Percentiles rank a stretch among this genome's conserved stretches.
These are phyloP conservation scores for Nelumbo lutea DNA, from an alignment of 164 flowering plant genomes.

Conservation along the genomic window DNA sequence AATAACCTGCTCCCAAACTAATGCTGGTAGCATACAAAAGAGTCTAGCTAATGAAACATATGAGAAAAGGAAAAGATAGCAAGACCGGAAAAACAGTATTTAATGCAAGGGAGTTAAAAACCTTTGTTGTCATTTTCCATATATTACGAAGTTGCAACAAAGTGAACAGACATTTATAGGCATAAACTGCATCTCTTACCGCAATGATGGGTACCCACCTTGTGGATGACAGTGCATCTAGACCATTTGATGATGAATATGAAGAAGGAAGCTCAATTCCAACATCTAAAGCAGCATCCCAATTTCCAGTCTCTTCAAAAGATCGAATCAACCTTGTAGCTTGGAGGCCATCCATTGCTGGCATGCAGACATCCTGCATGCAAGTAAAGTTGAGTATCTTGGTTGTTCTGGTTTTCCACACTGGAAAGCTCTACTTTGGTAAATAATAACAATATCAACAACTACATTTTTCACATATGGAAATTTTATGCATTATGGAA, in stretches of 20 bases:
- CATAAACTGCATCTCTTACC: constrained; percentile 32
- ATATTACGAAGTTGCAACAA: too few relatives aligned
- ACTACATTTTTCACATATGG: neutral
- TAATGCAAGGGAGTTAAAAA: too few relatives aligned
- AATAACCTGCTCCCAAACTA: too few relatives aligned
- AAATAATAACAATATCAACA: neutral
- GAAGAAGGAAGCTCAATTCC: constrained; percentile 47
- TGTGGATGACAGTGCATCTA: constrained; percentile 13
- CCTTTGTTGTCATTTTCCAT: too few relatives aligned
- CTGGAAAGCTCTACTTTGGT: constrained; percentile 12
- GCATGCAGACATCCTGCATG: constrained; percentile 95
- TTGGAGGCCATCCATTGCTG: constrained; percentile 93
- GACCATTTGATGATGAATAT: constrained; percentile 22
- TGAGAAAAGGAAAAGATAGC: neutral
- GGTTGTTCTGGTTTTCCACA: too few relatives aligned
- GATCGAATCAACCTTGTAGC: constrained; percentile 87
- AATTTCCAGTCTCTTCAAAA: constrained; percentile 81
- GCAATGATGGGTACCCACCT: constrained; percentile 74
- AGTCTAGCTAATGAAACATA: too few relatives aligned
- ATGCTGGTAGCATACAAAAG: too few relatives aligned
- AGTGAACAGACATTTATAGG: too few relatives aligned
- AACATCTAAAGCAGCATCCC: constrained; percentile 76
- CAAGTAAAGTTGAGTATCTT: neutral
- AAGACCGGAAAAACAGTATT: too few relatives aligned
- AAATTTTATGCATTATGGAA: too few relatives aligned